phyloP scores from a whole-genome alignment of 495 filamentous ascomycete genomes.

The Trichoderma gamsii region DNA sequence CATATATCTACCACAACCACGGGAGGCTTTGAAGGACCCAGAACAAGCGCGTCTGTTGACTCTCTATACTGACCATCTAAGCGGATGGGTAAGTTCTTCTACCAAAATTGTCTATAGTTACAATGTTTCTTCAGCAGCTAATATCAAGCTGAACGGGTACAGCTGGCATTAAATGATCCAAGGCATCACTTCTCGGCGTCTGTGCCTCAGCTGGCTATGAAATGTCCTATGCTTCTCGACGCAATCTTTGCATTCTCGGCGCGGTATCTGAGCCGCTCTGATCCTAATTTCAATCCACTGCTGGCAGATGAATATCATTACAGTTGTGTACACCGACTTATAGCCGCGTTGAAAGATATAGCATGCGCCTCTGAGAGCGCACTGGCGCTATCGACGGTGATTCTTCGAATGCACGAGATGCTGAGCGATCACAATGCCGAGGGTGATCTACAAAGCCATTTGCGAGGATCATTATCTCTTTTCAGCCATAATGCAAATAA shows the following conservation, averaged over 20 bases:
- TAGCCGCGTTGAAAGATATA: conserved; percentile 16
- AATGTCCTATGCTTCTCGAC: conserved; percentile 17
- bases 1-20: conserved; percentile 15
- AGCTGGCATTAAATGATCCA: conserved; percentile 17
- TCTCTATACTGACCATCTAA: conserved; percentile 15
- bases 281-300: conserved; percentile 1
- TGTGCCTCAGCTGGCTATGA: conserved; percentile 18
- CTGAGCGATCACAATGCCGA: conserved; percentile 9
- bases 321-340: conserved; percentile 15
- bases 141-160: not conserved
- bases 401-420: conserved; percentile 19
- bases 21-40: conserved; percentile 9
- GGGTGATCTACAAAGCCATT: conserved; percentile 16
- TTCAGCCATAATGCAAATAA: conserved; percentile 17
- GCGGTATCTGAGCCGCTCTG: conserved; percentile 14
- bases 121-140: not conserved
- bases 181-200: conserved; percentile 17
- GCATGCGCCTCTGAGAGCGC: conserved; percentile 16
- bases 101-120: not conserved
- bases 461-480: conserved; percentile 15
- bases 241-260: conserved; percentile 17
- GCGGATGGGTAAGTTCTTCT: conserved; percentile 14
- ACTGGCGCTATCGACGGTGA: conserved; percentile 17
- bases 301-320: conserved; percentile 17
- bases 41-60: conserved; percentile 8